phyloP scores from a whole-genome alignment of 2,329 filamentous ascomycete genomes.

The Chaetomiaceae sp. region DNA sequence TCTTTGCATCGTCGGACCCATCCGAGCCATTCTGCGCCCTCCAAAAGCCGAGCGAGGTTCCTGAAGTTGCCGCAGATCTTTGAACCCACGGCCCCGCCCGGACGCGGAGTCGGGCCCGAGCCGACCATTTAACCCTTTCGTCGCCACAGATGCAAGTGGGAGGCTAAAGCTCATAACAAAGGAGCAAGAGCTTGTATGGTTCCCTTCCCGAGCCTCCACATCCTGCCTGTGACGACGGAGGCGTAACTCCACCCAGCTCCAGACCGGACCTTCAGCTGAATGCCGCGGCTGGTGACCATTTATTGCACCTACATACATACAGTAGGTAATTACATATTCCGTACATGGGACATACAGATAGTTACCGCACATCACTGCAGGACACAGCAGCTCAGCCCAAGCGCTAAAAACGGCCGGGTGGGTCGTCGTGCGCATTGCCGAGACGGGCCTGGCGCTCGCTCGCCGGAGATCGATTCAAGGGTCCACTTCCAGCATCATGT shows the following conservation, averaged over 20 bases:
- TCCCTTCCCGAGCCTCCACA: no score
- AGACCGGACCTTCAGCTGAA: background rate
- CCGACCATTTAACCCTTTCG: background rate
- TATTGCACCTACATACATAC: no score
- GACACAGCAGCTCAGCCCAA: background rate
- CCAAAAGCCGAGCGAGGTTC: no score
- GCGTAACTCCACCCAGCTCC: background rate
- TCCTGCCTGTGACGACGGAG: background rate
- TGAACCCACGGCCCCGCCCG: background rate
- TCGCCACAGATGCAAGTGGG: background rate
- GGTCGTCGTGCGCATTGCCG: constrained; percentile 6
- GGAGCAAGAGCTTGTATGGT: no score
- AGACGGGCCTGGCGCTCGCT: constrained; percentile 7
- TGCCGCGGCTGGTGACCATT: no score
- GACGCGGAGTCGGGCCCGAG: background rate
- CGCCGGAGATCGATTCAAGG: constrained; percentile 1
- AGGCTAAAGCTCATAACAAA: no score
- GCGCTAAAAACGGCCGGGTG: background rate
- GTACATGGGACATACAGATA: no score
- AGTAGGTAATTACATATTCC: no score
- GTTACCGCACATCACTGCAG: no score
- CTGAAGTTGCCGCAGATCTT: no score
- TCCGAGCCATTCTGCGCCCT: no score
- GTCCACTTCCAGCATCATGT: background rate
- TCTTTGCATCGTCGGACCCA: no score